phyloP scores from a whole-genome alignment of 108 stramenopile species.

The Pseudonitzschia multiseries region DNA sequence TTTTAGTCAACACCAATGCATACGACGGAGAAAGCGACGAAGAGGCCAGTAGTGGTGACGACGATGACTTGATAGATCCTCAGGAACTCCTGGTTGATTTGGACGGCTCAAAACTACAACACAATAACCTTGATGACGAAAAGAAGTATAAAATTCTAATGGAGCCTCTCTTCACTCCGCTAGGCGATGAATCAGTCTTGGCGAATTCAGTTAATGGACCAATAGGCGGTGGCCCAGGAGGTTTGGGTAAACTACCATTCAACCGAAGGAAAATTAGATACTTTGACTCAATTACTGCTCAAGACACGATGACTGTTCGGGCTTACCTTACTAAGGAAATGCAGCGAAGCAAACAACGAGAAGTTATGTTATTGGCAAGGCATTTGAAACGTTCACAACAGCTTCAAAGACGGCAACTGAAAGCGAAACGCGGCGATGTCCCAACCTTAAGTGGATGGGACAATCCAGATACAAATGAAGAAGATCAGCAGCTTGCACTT shows the following conservation, averaged over 20 bases:
- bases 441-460: slow-evolving; percentile 9
- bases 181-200: slow-evolving; percentile 33
- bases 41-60: slow-evolving; percentile 61
- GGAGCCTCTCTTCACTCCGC: slow-evolving; percentile 55
- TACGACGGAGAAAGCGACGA: slow-evolving; percentile 46
- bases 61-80: slow-evolving; percentile 46
- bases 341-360: slow-evolving; percentile 41
- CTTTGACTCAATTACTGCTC: slow-evolving; percentile 71
- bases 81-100: slow-evolving; percentile 36
- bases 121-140: slow-evolving; percentile 26
- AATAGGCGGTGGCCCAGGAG: slow-evolving; percentile 8
- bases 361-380: slow-evolving; percentile 43
- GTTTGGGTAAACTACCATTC: slow-evolving; percentile 66
- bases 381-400: slow-evolving; percentile 50
- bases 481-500: slow-evolving; percentile 23
- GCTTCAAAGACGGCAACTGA: slow-evolving; percentile 33
- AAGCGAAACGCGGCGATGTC: slow-evolving; percentile 19
- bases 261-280: slow-evolving; percentile 72
- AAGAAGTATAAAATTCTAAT: slow-evolving; percentile 6
- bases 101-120: slow-evolving; percentile 22
- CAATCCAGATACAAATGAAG: slow-evolving; percentile 24
- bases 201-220: slow-evolving; percentile 22
- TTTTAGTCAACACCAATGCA: slow-evolving; percentile 34
- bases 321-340: slow-evolving; percentile 43
- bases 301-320: slow-evolving; percentile 56